These are phyloP conservation scores for Penicillium sp. DNA, from an alignment of 2,329 filamentous ascomycete genomes.

Conservation along the genomic window DNA sequence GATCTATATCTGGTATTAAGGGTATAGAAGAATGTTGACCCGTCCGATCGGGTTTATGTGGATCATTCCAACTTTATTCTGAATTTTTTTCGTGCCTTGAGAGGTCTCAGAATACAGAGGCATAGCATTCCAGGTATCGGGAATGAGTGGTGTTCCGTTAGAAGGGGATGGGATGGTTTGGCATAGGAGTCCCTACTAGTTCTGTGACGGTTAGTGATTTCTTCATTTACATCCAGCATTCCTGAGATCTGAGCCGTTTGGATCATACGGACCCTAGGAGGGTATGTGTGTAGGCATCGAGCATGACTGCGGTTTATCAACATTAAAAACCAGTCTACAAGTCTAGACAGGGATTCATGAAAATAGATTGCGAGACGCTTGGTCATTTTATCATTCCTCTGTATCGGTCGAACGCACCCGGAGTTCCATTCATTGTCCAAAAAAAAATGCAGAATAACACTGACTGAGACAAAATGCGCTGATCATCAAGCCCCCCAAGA, in stretches of 20 bases:
- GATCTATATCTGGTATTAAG: not conserved
- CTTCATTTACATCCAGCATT: not conserved
- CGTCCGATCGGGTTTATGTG: constrained; percentile 16
- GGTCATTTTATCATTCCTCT: not conserved
- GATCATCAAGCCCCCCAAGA: not conserved
- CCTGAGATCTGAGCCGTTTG: not conserved
- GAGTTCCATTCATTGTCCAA: not conserved
- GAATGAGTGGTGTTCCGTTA: not conserved
- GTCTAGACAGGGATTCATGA: not conserved
- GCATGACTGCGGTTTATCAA: not conserved
- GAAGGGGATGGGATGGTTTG: not conserved
- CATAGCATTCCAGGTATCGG: constrained; percentile 2
- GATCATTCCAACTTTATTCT: constrained; percentile 1
- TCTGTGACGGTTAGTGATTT: too few species aligned
- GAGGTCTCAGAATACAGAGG: not conserved
- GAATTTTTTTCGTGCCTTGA: not conserved
- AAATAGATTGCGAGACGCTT: not conserved
- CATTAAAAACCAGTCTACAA: not conserved
- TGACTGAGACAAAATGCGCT: not conserved
- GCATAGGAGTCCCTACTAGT: not conserved
- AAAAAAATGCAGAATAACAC: not conserved
- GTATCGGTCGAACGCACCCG: not conserved
- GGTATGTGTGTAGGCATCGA: not conserved
- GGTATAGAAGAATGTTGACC: constrained; percentile 13
- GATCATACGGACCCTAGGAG: not conserved